Conservation (phyloP, 345 rosid genomes). For the Hypericum perforatum region DNA sequence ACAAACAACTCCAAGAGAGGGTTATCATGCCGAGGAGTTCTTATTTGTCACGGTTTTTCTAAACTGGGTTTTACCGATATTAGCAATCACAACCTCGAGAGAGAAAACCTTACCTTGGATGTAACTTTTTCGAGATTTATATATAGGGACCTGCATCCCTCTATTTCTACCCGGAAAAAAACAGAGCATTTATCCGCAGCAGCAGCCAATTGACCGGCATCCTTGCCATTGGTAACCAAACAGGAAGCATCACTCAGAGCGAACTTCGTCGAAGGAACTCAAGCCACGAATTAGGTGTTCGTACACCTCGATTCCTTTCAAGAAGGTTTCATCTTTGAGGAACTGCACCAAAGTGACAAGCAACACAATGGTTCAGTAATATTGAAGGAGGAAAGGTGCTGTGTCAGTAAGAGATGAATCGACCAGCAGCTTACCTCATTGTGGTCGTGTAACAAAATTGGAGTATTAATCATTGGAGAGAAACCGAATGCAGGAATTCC, state of each 20-base stretch:
- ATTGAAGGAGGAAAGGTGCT: conserved; percentile 5
- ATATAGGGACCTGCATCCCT: no score
- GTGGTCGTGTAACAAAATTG: conserved; percentile 79
- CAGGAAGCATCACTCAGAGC: conserved; percentile 18
- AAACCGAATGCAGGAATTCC: conserved; percentile 81
- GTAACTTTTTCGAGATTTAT: no score
- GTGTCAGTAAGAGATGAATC: conserved; percentile 1
- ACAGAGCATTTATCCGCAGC: no score
- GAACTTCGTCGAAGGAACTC: conserved; percentile 47
- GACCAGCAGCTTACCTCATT: conserved; percentile 51
- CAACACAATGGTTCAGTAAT: background rate
- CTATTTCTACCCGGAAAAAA: no score
- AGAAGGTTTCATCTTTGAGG: conserved; percentile 55
- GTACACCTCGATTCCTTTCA: conserved; percentile 71
- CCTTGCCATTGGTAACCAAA: conserved; percentile 1
- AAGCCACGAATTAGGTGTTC: conserved; percentile 59
- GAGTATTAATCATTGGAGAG: conserved; percentile 80
- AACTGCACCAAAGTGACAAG: conserved; percentile 30
- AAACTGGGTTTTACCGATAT: no score
- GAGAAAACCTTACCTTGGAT: no score
- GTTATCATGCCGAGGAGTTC: no score
- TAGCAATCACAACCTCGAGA: no score
- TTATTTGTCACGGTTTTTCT: no score
- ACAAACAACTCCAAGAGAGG: no score
- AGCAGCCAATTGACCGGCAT: no score